Conservation (phyloP, 192 early-diverging fungal genomes). For the Pilobolus umbonatus region DNA sequence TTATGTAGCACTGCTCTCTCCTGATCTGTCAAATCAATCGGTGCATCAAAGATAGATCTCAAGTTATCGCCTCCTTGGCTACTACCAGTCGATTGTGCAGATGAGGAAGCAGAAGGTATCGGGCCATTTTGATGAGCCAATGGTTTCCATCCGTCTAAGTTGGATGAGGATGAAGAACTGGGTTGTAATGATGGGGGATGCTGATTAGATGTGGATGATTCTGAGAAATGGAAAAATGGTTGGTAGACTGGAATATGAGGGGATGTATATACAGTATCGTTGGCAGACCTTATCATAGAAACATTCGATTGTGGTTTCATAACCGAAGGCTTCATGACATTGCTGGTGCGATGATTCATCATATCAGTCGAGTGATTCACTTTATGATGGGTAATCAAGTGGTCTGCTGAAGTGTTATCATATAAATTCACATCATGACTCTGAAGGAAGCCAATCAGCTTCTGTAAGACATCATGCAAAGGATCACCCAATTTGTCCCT, state of each 20-base stretch:
- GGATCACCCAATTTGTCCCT: not conserved
- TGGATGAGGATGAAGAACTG: not conserved
- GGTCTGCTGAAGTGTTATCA: not conserved
- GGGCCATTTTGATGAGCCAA: not conserved
- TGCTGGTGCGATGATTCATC: no score
- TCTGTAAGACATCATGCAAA: not conserved
- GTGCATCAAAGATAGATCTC: constrained; percentile 6
- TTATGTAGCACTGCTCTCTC: constrained; percentile 1
- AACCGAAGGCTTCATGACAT: no score
- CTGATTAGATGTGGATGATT: no score
- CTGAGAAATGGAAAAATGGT: no score
- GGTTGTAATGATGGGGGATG: not conserved
- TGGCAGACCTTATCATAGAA: no score
- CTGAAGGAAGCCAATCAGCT: not conserved
- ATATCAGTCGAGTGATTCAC: no score
- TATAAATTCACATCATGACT: not conserved
- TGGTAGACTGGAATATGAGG: no score
- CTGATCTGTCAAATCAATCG: constrained; percentile 1
- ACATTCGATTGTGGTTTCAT: no score
- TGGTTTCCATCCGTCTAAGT: not conserved
- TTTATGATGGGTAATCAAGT: not conserved
- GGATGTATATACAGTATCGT: no score
- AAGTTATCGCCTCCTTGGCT: not conserved
- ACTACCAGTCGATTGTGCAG: not conserved
- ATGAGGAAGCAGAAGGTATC: not conserved